A percentile compares a stretch with the other conserved stretches of the same genome.
Evolutionary conservation across 768 basidiomycete species (phyloP).

Genomic region (Auricularia sp.): DNA sequence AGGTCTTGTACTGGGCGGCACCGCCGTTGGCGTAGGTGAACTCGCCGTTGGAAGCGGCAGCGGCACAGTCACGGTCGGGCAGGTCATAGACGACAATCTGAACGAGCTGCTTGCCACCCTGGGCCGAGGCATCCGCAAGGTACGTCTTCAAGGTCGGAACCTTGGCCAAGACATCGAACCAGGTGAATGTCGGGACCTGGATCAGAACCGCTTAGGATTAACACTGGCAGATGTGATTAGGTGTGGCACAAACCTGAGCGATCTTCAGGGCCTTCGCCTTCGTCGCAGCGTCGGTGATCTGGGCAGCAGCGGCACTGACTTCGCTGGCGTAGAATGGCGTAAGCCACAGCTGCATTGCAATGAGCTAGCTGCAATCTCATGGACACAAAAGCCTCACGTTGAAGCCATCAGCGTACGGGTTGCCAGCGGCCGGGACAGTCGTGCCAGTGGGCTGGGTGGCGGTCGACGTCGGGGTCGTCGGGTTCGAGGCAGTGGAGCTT

Average conservation of each 20-base stretch:
- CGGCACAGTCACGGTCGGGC: constrained; percentile 58
- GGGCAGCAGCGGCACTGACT: constrained; percentile 37
- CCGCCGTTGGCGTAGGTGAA: constrained; percentile 49
- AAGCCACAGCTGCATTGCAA: constrained; percentile 22
- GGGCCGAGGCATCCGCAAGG: constrained; percentile 42
- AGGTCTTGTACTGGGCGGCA: constrained; percentile 42
- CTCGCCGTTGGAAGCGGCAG: constrained; percentile 56
- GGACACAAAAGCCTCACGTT: constrained; percentile 19
- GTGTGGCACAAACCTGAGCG: constrained; percentile 28
- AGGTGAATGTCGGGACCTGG: constrained; percentile 36
- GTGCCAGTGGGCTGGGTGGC: constrained; percentile 19
- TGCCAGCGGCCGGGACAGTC: constrained; percentile 33
- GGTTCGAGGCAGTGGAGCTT: constrained; percentile 4
- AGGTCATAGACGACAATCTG: constrained; percentile 40
- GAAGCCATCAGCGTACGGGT: constrained; percentile 41
- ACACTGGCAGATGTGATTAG: background rate
- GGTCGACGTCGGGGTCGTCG: constrained; percentile 14
- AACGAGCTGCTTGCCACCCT: constrained; percentile 36
- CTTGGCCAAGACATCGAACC: constrained; percentile 50
- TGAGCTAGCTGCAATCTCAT: background rate
- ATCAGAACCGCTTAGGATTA: background rate
- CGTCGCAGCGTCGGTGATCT: constrained; percentile 38
- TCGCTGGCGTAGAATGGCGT: constrained; percentile 49
- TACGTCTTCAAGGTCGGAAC: constrained; percentile 44
- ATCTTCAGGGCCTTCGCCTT: constrained; percentile 42